Base-by-base conservation (phyloP, 768 basidiomycete genomes). In the Tricholoma hemisulphureum region DNA sequence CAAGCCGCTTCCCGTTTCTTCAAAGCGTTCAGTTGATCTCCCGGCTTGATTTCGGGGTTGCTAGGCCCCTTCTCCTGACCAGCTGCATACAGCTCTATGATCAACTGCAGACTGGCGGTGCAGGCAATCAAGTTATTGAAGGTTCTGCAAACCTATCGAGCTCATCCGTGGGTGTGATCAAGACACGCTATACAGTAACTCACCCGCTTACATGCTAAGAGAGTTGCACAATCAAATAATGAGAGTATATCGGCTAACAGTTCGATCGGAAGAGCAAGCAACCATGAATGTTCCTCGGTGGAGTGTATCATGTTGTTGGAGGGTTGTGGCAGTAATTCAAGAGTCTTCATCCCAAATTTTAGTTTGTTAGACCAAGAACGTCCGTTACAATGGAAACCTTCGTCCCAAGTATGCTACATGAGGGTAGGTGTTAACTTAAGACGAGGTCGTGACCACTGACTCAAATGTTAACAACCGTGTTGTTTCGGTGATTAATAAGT, bases 11-110 rank as follows among this genome's bases (percentile, higher is more conserved):
- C 75, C 57, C 75, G 72, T 26, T 72, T 65, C 37, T 67, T 69
- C n/a, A 85, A 72, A 31, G 67, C 60, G 7, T 71, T 58, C 18
- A 83, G 69, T 24, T 77, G 75, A 31, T 73, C 71, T 2, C 71
- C 65, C 2, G 71, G 56, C 16, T 65, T 59, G 18, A 72, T 46
- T 18, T 31, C 41, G 48, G 69, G 65, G 7, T 66, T 31, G 35
- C 28, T 66, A 24, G 71, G 63, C 20, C 80, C 78, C 57, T 80
- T 68, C 53, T 70, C 69, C 67, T 79, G 73, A 18, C 80, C 78
- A 13, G 77, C 68, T 3, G 73, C 68, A 14, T 74, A 75, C 10
- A 85, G 75, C 53, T 83, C 79, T 48, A 83, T 75, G 16, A 58
- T 68, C 49, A 79, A 78, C 58, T 77, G 77, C 45, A 79, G 70